Evolutionary conservation across 2,329 filamentous ascomycete genomes (phyloP).

Genomic region (Fusarium sp.): DNA sequence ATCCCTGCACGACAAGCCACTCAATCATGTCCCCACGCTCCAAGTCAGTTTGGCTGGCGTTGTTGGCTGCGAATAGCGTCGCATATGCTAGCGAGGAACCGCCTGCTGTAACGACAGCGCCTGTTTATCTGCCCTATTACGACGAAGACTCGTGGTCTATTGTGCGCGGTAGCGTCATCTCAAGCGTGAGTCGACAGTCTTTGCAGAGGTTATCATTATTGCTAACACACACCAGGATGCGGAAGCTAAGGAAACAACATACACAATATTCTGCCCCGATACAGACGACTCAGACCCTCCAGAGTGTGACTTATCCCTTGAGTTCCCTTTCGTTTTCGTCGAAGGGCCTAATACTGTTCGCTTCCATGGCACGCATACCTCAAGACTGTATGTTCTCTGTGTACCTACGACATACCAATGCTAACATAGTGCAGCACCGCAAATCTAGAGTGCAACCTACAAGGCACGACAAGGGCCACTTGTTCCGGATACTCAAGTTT

Average conservation of each 20-base stretch:
- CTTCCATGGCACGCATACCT: constrained; percentile 55
- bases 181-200: constrained; percentile 47
- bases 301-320: constrained; percentile 55
- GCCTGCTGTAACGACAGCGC: constrained; percentile 51
- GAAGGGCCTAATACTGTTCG: constrained; percentile 56
- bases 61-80: constrained; percentile 40
- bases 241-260: constrained; percentile 51
- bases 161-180: constrained; percentile 57
- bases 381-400: constrained; percentile 50
- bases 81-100: constrained; percentile 30
- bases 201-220: not conserved
- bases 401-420: not conserved
- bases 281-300: constrained; percentile 51
- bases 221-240: constrained; percentile 34
- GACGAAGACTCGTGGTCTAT: constrained; percentile 53
- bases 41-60: constrained; percentile 32
- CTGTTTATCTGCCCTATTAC: constrained; percentile 58
- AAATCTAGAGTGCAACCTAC: constrained; percentile 54
- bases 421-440: constrained; percentile 50
- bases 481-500: constrained; percentile 60
- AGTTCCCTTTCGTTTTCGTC: constrained; percentile 58
- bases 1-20: constrained; percentile 13
- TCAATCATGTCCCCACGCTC: constrained; percentile 23
- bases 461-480: constrained; percentile 54
- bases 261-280: constrained; percentile 59